Conservation (phyloP, 306 rosid species). For the Boehmeria nivea region DNA sequence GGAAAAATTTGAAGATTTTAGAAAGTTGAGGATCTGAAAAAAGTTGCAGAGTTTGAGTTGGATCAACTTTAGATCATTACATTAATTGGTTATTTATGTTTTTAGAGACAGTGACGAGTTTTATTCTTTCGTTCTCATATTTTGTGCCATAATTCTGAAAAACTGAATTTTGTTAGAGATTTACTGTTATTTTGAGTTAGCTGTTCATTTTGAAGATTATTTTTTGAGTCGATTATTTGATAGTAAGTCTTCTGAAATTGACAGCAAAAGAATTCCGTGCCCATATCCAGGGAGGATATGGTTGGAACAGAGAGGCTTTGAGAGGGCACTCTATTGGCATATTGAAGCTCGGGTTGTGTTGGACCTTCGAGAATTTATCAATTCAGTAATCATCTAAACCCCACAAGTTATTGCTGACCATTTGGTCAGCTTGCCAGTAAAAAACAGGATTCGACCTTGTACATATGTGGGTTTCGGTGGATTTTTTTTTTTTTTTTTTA, state of each 20-base stretch:
- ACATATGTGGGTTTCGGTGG: background rate
- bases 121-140: too few relatives aligned
- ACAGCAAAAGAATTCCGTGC: conserved; percentile 75
- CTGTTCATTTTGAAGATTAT: background rate
- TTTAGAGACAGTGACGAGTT: too few relatives aligned
- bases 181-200: too few relatives aligned
- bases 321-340: conserved; percentile 94
- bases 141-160: background rate
- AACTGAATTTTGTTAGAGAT: too few relatives aligned
- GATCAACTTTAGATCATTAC: too few relatives aligned
- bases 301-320: conserved; percentile 92
- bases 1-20: too few relatives aligned
- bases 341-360: conserved; percentile 96
- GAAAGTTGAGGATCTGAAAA: too few relatives aligned
- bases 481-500: background rate
- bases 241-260: conserved; percentile 1
- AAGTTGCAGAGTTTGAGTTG: too few relatives aligned
- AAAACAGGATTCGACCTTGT: background rate
- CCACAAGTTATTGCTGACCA: conserved; percentile 3
- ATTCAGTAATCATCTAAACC: conserved; percentile 47
- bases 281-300: conserved; percentile 87
- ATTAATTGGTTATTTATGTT: too few relatives aligned
- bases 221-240: background rate
- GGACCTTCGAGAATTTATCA: conserved; percentile 73
- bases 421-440: background rate